Conservation (phyloP, 208 protist species). For the Trypanosoma scelopori region DNA sequence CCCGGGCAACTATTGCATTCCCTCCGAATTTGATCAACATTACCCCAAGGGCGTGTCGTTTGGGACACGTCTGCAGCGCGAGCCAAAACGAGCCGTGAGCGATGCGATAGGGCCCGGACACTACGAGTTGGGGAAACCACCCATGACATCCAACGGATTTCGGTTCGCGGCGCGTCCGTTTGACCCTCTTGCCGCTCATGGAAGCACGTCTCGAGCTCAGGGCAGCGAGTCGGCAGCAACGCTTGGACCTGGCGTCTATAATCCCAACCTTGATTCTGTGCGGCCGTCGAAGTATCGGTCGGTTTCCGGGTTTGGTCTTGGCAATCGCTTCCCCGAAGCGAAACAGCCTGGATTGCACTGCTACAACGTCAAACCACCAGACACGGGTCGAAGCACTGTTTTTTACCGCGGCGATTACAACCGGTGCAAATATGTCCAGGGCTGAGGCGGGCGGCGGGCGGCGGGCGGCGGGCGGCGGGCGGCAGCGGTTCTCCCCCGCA, state of each 20-base stretch:
- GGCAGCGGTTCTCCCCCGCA: not conserved
- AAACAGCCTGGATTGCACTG: conserved; percentile 1
- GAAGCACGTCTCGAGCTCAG: not conserved
- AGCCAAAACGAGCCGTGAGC: not conserved
- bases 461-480: too few relatives aligned
- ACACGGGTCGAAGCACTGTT: conserved; percentile 18
- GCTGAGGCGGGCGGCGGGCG: too few relatives aligned
- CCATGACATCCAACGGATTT: conserved; percentile 16
- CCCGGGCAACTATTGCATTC: conserved; percentile 26
- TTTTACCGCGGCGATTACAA: conserved; percentile 70
- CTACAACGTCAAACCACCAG: conserved; percentile 24
- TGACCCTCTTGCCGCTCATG: conserved; percentile 11
- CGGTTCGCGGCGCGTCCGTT: conserved; percentile 34
- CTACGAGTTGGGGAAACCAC: conserved; percentile 23
- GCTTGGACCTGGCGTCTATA: conserved; percentile 13
- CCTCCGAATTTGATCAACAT: conserved; percentile 83
- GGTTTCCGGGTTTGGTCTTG: conserved; percentile 23
- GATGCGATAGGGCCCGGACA: conserved; percentile 11
- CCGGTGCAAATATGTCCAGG: conserved; percentile 6
- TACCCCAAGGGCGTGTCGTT: conserved; percentile 73
- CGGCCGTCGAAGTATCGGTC: conserved; percentile 12
- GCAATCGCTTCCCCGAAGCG: conserved; percentile 7
- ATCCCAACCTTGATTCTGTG: conserved; percentile 36
- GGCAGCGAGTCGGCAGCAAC: not conserved
- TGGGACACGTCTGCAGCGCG: not conserved